Evolutionary conservation across 1,284 basidiomycete genomes (phyloP), one percentile per base, ranked within the genome.

Genomic region (Quambalaria eucalypti): DNA sequence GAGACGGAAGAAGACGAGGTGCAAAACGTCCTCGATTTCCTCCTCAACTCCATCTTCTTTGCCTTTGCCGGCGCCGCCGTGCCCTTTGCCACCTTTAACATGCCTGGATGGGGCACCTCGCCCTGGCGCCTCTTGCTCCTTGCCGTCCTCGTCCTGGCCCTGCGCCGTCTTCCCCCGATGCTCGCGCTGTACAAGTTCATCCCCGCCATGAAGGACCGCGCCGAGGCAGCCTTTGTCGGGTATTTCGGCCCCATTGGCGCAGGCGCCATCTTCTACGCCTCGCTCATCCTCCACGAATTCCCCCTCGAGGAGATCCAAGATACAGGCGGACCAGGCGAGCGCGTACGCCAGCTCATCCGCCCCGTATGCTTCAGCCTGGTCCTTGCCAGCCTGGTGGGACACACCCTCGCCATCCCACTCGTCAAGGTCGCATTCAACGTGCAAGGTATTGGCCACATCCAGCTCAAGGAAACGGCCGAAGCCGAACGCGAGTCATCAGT

Each of bases 171-270:
- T 23, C 70, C 76, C 0, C 74, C 66, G 23, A 61, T 75, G 55
- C 49, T 76, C 3, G 52, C 61, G 1, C 54, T 71, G 6, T 67
- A 69, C 40, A 56, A 61, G 9, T 55, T 65, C 33, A 71, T 77
- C 9, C 77, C 77, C 0, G 69, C 68, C 0, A 42, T 78, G 5
- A 59, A 61, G 28, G 66, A 67, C 14, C 30, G 59, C 12, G 56
- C 63, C 29, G 69, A 78, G 44, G 71, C 71, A 0, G 48, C 69
- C 50, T 78, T 78, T 48, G 56, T 73, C n/a, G 76, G 76, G 4
- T 77, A 73, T 61, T 77, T 77, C 61, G 77, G 76, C 1, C 77
- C 77, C 0, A 77, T 76, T 56, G 78, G 79, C 12, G 78, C 79
- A 3, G 77, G 77, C 19, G 64, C 68, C 10, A 52, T 65, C 21